Percentiles rank a stretch among this genome's conserved stretches.
Evolutionary conservation across 306 rosid species (phyloP).

Genomic region (Vigna trinervia): DNA sequence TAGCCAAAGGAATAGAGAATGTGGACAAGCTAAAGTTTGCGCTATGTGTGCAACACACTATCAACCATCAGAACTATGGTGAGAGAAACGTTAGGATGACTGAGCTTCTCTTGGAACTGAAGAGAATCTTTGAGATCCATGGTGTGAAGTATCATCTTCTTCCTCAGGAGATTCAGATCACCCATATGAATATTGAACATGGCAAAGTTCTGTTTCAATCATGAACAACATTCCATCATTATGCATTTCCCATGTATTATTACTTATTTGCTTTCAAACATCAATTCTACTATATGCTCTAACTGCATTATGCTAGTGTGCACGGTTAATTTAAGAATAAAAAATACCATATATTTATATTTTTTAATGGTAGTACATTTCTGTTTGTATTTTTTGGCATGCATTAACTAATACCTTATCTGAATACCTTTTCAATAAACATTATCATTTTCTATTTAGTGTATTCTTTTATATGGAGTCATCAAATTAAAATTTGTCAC

Average conservation of each 20-base stretch:
- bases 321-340: not conserved
- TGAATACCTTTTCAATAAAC: too few relatives aligned
- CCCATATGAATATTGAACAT: slow-evolving; percentile 46
- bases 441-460: too few relatives aligned
- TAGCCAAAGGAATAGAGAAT: slow-evolving; percentile 57
- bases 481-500: too few relatives aligned
- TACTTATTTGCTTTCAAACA: not conserved
- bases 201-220: slow-evolving; percentile 44
- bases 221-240: not conserved
- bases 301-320: not conserved
- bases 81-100: slow-evolving; percentile 55
- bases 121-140: slow-evolving; percentile 59
- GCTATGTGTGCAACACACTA: slow-evolving; percentile 58
- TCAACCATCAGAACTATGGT: slow-evolving; percentile 64
- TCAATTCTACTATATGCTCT: not conserved
- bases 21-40: slow-evolving; percentile 54
- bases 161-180: slow-evolving; percentile 56
- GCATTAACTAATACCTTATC: too few relatives aligned
- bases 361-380: too few relatives aligned
- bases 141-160: slow-evolving; percentile 55
- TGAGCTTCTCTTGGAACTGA: slow-evolving; percentile 57
- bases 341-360: too few relatives aligned
- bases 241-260: not conserved
- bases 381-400: too few relatives aligned
- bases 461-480: too few relatives aligned